Percentiles rank a stretch among this genome's conserved stretches.
Evolutionary conservation across 2,329 filamentous ascomycete species (phyloP).

Genomic region (Fusarium citri): DNA sequence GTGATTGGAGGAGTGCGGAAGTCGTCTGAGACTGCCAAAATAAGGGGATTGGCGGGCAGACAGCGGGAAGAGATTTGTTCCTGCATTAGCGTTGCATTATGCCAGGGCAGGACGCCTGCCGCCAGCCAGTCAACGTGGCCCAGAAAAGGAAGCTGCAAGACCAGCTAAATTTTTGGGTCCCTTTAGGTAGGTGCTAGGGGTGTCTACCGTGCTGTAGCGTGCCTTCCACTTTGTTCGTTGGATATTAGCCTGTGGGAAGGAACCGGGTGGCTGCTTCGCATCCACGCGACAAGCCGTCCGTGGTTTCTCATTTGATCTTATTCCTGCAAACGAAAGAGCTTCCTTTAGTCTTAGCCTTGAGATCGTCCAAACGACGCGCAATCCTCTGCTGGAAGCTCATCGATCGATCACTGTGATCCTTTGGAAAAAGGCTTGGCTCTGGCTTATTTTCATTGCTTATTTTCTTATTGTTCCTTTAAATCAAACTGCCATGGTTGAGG

Average conservation of each 20-base stretch:
- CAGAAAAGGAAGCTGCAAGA: slow-evolving; percentile 20
- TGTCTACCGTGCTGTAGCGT: neutral
- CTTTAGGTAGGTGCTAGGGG: neutral
- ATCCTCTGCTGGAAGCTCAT: neutral
- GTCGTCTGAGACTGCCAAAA: slow-evolving; percentile 1
- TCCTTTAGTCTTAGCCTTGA: neutral
- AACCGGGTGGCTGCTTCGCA: slow-evolving; percentile 14
- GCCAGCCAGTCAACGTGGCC: slow-evolving; percentile 8
- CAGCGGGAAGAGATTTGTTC: slow-evolving; percentile 41
- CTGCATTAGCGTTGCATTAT: slow-evolving; percentile 45
- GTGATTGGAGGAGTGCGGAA: slow-evolving; percentile 10
- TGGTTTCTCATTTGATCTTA: slow-evolving; percentile 19
- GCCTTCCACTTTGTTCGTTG: slow-evolving; percentile 8
- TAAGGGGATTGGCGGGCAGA: slow-evolving; percentile 24
- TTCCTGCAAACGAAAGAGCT: neutral
- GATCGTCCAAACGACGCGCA: slow-evolving; percentile 7
- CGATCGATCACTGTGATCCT: slow-evolving; percentile 9
- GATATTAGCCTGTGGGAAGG: neutral
- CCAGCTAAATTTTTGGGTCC: neutral
- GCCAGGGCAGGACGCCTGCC: slow-evolving; percentile 28
- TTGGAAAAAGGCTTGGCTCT: neutral
- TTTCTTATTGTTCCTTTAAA: neutral
- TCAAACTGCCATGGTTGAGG: neutral
- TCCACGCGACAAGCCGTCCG: slow-evolving; percentile 20
- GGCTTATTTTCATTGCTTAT: neutral